Base-by-base conservation (phyloP, 2,329 filamentous ascomycete species). In the Hypoxylon sp. region DNA sequence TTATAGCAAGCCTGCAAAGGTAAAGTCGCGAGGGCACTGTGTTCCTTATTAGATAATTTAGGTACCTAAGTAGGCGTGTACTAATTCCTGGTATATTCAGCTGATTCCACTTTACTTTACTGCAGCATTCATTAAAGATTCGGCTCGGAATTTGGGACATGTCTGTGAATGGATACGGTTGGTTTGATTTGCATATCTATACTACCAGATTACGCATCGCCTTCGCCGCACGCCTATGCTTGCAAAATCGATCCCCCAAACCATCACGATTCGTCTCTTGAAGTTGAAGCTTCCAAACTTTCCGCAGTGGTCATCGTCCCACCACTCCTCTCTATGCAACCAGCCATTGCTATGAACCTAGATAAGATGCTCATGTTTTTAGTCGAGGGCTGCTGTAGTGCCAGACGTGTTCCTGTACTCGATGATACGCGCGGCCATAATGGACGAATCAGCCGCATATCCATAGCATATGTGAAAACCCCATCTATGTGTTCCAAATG, bases 401-500 rank as follows among this genome's bases (percentile, higher is more conserved):
- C 60, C 51, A 58, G 57, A n/a, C 47, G 52, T 44, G 39, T 53
- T 51, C 52, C 47, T 31, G 44, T 13, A 50, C 29, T 55, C 59
- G 58, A 26, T 63, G 29, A 61, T 55, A 39, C 35, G 47, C 59
- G 42, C 17, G 31, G 39, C 63, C 55, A 26, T 35, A 39, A 53
- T 57, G 39, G 35, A 68, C 59, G 50, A 65, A 68, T 60, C 48
- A 35, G 44, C 58, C 61, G 54, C 54, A 63, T 57, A 60, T 68
- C 65, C 62, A 65, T 68, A 62, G 46, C 55, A 55, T 68, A 68
- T 56, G 66, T 54, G 57, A 69, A 52, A 59, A 50, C 68, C 62
- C 55, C 52, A 46, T 72, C 65, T 70, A 68, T 72, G 48, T 68
- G 53, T 66, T 66, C 60, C 67, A 70, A 68, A 72, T 67, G 56